Evolutionary conservation across 768 basidiomycete genomes (phyloP), one percentile per base, ranked within the genome.

Genomic region (Daedaleopsis sinensis): DNA sequence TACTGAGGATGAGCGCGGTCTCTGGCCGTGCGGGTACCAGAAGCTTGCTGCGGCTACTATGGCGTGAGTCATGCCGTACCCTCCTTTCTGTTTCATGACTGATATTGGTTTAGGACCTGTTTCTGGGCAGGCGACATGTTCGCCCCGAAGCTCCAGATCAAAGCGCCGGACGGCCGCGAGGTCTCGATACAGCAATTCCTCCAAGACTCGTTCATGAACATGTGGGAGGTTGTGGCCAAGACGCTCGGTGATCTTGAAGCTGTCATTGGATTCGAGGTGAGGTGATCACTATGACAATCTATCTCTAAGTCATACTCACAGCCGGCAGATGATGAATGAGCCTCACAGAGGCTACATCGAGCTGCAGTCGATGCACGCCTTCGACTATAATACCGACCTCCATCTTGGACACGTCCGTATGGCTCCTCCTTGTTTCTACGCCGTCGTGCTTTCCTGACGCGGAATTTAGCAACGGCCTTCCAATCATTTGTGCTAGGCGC

Each of bases 11-110:
- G 94, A 96, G 68, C 79, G 91, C 6, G 94, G 95, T 1, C 69
- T 94, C 1, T 97, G 95, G 95, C 94, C 94, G 0, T 92, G 90
- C 60, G 95, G 96, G 2, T 98, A 98, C 72, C 90, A 92, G 71
- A 97, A 98, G 70, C 79, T 98, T 19, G 88, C 90, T n/a, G 90
- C 92, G 32, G 85, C 94, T 1, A 98, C 95, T 0, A 94, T 97
- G 92, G 87, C 92, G 90, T 92, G 57, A 51, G 27, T 7, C 27
- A 3, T 7, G 7, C 3, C 27, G 27, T 32, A 32, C 27, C 7
- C 4, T 32, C 35, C 8, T 50, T 15, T 35, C 32, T 10, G 24
- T 1, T 13, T 8, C 3, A n/a, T 23, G 9, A 16, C 56, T 54
- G n/a, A 51, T 8, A 8, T 1, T 23, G 47, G 2, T n/a, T 23